Conservation (phyloP, 2,329 filamentous ascomycete species). For the Pseudogymnoascus sp. region DNA sequence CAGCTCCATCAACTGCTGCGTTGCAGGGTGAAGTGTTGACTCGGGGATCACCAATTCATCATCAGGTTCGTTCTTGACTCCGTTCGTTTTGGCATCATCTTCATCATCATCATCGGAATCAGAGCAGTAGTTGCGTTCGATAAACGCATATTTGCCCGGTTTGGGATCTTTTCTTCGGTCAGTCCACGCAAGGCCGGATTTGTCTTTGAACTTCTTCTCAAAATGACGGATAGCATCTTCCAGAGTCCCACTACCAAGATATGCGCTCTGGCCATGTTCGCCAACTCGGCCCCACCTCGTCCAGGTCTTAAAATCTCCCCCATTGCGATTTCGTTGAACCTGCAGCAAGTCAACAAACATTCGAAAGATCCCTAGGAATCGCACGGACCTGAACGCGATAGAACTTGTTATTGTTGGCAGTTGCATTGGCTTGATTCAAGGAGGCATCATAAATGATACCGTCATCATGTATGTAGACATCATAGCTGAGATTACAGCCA, state of each 20-base stretch:
- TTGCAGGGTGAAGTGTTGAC: constrained; percentile 52
- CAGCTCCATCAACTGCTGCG: constrained; percentile 67
- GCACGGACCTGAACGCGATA: constrained; percentile 63
- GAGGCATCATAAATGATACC: constrained; percentile 72
- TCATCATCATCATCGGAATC: constrained; percentile 51
- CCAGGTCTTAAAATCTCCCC: constrained; percentile 54
- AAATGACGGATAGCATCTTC: constrained; percentile 44
- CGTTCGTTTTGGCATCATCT: constrained; percentile 30
- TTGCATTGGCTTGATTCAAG: constrained; percentile 69
- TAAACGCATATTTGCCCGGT: constrained; percentile 68
- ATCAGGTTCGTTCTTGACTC: constrained; percentile 16
- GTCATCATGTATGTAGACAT: constrained; percentile 60
- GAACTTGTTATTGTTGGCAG: constrained; percentile 75
- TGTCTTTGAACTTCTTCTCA: constrained; percentile 56
- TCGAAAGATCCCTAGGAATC: background rate
- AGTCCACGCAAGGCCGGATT: constrained; percentile 52
- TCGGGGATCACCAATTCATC: constrained; percentile 36
- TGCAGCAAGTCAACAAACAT: background rate
- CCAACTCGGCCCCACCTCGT: constrained; percentile 77
- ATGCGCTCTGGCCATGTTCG: constrained; percentile 46
- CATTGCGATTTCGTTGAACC: constrained; percentile 10
- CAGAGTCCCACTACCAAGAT: constrained; percentile 39
- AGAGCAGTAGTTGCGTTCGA: constrained; percentile 70
- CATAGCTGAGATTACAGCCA: constrained; percentile 32
- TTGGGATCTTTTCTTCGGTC: constrained; percentile 51